These are phyloP conservation scores for Chalciporus pseudorubinellus DNA, from an alignment of 768 basidiomycete species.

Conservation along the genomic window DNA sequence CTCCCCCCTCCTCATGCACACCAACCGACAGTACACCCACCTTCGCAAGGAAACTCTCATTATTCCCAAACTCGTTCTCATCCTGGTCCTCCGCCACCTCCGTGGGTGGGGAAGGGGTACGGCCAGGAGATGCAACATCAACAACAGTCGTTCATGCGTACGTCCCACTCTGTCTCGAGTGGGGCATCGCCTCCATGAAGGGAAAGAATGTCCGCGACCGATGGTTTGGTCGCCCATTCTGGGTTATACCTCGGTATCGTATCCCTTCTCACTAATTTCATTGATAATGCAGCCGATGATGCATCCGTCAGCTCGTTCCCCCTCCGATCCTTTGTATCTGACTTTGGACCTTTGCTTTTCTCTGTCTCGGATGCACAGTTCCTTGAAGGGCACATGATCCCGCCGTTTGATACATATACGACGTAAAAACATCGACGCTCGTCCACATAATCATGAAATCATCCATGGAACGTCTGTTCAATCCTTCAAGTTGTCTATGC, in stretches of 20 bases:
- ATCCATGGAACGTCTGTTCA: neutral
- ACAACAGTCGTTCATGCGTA: conserved; percentile 49
- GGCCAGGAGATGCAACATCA: conserved; percentile 29
- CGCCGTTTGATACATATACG: too few species aligned
- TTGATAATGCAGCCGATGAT: too few species aligned
- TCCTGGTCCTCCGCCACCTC: conserved; percentile 23
- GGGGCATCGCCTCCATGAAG: conserved; percentile 35
- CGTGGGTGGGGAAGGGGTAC: conserved; percentile 25
- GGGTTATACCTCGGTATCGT: neutral
- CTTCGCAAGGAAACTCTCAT: conserved; percentile 3
- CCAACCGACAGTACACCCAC: neutral
- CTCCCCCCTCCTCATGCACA: conserved; percentile 8
- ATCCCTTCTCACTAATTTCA: neutral
- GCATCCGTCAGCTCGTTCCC: neutral
- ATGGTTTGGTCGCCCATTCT: too few species aligned
- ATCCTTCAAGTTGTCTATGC: neutral
- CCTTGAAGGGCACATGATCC: too few species aligned
- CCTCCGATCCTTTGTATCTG: neutral
- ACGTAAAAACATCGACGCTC: too few species aligned
- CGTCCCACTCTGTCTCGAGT: conserved; percentile 42
- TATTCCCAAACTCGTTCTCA: conserved; percentile 13
- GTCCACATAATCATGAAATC: neutral
- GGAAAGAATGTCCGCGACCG: neutral
- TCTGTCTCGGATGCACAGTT: neutral
- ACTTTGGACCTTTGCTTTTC: neutral